These are phyloP conservation scores for Neurospora sp. DNA, from an alignment of 495 filamentous ascomycete genomes.

Conservation along the genomic window DNA sequence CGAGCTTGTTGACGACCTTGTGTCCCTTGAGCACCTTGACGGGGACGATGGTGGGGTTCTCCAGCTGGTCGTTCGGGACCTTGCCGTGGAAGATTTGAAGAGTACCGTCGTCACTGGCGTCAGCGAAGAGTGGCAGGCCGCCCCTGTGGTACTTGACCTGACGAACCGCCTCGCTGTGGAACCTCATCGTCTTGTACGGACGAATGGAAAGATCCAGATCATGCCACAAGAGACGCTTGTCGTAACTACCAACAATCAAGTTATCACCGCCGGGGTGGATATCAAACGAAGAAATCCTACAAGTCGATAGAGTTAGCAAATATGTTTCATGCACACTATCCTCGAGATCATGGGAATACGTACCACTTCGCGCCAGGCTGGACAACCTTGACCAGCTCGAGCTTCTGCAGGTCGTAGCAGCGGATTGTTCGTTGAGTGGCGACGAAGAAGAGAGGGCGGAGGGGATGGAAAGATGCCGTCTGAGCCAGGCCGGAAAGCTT, in stretches of 20 bases:
- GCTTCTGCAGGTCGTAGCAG: slow-evolving; percentile 81
- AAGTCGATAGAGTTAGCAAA: slow-evolving; percentile 4
- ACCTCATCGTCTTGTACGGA: slow-evolving; percentile 92
- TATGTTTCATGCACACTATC: background rate
- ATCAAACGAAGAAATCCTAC: slow-evolving; percentile 87
- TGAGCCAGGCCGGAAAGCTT: slow-evolving; percentile 78
- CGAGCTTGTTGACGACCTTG: slow-evolving; percentile 66
- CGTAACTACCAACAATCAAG: slow-evolving; percentile 86
- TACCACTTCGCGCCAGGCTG: slow-evolving; percentile 71
- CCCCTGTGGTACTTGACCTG: slow-evolving; percentile 77
- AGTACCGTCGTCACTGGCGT: slow-evolving; percentile 86
- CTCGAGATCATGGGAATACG: background rate
- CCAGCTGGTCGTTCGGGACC: slow-evolving; percentile 85
- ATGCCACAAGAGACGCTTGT: slow-evolving; percentile 90
- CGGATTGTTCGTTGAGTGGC: slow-evolving; percentile 88
- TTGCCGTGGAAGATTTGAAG: slow-evolving; percentile 95
- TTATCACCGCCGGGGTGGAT: slow-evolving; percentile 92
- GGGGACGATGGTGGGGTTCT: slow-evolving; percentile 91
- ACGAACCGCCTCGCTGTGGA: slow-evolving; percentile 84
- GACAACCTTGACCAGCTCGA: slow-evolving; percentile 81
- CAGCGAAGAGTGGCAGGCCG: slow-evolving; percentile 79
- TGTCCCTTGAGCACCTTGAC: slow-evolving; percentile 91
- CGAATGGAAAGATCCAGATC: slow-evolving; percentile 83
- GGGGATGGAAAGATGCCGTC: slow-evolving; percentile 87
- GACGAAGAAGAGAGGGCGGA: slow-evolving; percentile 86